Base-by-base conservation (phyloP, 2,329 filamentous ascomycete genomes). In the Neonectria sp. region DNA sequence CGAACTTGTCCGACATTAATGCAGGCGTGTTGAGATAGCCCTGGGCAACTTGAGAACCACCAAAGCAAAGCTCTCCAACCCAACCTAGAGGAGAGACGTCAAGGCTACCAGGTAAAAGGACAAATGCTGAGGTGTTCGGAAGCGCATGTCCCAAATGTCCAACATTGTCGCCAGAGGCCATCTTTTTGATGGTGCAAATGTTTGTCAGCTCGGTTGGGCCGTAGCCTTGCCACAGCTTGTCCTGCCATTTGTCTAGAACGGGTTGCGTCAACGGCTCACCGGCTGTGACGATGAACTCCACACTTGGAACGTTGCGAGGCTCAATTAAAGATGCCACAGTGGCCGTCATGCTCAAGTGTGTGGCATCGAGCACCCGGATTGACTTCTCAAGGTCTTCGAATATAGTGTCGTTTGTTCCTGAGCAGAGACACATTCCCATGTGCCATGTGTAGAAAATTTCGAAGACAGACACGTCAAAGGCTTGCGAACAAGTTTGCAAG, bases 391-490 rank as follows among this genome's bases (percentile, higher is more conserved):
- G 82, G 72, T 97, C 90, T 45, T 85, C 85, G 73, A 95, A 94
- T 0, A 97, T 81, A 2, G 89, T 86, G 72, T 96, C 92, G 71
- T 95, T 95, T 0, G 85, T 88, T 0, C 90, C 92, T 2, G 92
- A 89, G 76, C 93, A 97, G 13, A 97, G 84, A 67, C 91, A 92
- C 84, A 95, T 93, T 4, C 94, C 94, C 37, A 86, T 86, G 53
- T 88, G 88, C 92, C 94, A 97, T 0, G 94, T 85, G 73, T 94
- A 97, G 78, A 97, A 95, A 15, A 97, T 95, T 75, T 97, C 95
- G 76, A 97, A 97, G 0, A 97, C 92, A 0, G 94, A 97, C 2
- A 97, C 91, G 75, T 97, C 93, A 76, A 97, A 97, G 0, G 92
- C 92, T 75, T 95, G 93, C 0, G 93, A 95, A 75, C 93, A 97